Base-by-base conservation (phyloP, 2,329 filamentous ascomycete species). In the Colletotrichum lindemuthianum region DNA sequence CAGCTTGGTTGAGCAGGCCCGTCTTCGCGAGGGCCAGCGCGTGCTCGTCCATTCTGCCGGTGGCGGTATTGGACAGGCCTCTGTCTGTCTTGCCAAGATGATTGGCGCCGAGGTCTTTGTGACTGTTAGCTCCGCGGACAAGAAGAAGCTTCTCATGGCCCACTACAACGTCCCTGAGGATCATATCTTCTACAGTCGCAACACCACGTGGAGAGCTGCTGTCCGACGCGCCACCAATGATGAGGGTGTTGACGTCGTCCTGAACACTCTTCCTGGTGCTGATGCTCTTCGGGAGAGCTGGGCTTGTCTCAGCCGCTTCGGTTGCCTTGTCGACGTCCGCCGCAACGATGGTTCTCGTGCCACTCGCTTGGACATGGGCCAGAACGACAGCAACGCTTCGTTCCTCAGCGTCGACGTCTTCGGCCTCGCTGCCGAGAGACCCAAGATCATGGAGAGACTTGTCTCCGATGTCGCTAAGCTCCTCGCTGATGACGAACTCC, bases 331-430 rank as follows among this genome's bases (percentile, higher is more conserved):
- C 4, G 81, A 85, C 58, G 76, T 84, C 37, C 77, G 79, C 8
- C 76, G 73, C 61, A 69, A 75, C 45, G 79, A 81, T 44, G 72
- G 77, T n/a, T 70, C 72, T 8, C 74, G 72, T 59, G 81, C 79
- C 57, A 77, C 74, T 2, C 72, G 78, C 2, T 71, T 87, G 0
- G 81, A 85, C 47, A 81, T 86, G 77, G 69, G 75, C n/a, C 78
- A 79, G n/a, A 80, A 83, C 50, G 79, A 82, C 41, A 76, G 74
- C 66, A 84, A 83, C 65, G 77, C 77, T 24, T 81, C 78, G 45
- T 83, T 82, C 67, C 75, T 78, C 65, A 79, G 81, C 0, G 76
- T 84, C 0, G 81, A 84, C 60, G 71, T 83, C 51, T 77, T 81
- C 41, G 72, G 78, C 1, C 69, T 86, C 4, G 75, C 79, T n/a